Conservation (phyloP, 1,284 basidiomycete genomes). For the Caloboletus inedulis region DNA sequence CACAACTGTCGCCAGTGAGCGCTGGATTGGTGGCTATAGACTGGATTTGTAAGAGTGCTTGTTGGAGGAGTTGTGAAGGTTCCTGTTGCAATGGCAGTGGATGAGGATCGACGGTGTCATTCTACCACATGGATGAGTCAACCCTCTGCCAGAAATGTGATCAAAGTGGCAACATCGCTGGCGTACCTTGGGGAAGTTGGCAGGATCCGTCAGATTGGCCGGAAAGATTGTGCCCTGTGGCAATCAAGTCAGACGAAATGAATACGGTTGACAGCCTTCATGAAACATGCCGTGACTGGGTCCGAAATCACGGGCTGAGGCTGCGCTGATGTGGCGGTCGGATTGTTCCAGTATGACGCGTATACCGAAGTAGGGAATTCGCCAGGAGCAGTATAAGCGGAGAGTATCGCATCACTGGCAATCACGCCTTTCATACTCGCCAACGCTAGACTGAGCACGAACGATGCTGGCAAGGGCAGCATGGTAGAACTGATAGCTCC, state of each 20-base stretch:
- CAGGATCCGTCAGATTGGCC: conserved; percentile 55
- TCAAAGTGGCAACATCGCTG: not conserved
- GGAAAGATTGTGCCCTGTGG: conserved; percentile 52
- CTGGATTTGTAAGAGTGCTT: conserved; percentile 51
- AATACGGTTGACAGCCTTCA: not conserved
- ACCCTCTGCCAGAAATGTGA: conserved; percentile 2
- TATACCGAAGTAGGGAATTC: conserved; percentile 60
- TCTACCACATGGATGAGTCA: conserved; percentile 24
- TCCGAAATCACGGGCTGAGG: conserved; percentile 69
- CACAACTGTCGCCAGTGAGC: conserved; percentile 51
- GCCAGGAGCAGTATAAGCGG: conserved; percentile 57
- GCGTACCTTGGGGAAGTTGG: conserved; percentile 47
- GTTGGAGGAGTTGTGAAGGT: conserved; percentile 41
- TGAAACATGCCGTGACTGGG: conserved; percentile 50
- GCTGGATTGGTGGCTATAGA: conserved; percentile 48
- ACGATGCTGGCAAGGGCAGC: conserved; percentile 10
- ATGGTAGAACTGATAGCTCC: conserved; percentile 10
- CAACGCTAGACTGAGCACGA: conserved; percentile 15
- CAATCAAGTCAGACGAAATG: conserved; percentile 2
- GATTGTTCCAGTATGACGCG: conserved; percentile 62
- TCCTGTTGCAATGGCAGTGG: conserved; percentile 55
- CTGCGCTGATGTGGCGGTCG: conserved; percentile 62
- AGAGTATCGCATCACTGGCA: conserved; percentile 14
- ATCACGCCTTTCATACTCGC: not conserved
- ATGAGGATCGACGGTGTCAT: conserved; percentile 61